These are phyloP conservation scores for Antrodiella citrinella DNA, from an alignment of 768 basidiomycete genomes.

Conservation along the genomic window DNA sequence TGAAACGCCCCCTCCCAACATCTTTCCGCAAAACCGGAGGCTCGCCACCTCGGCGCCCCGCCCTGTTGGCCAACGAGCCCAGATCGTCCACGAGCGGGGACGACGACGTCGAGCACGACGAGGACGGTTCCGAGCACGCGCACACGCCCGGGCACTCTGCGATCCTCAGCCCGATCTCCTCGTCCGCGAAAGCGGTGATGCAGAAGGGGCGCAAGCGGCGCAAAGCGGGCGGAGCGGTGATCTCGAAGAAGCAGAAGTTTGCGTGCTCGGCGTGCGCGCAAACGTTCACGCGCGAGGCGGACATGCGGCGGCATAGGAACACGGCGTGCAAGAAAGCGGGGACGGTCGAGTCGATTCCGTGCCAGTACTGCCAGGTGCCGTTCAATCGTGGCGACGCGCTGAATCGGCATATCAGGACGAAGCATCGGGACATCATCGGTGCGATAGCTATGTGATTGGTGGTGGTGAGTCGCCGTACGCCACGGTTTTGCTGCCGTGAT, in stretches of 20 bases:
- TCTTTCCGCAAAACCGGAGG: neutral
- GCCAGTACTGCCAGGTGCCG: slow-evolving; percentile 3
- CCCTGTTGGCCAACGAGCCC: slow-evolving; percentile 3
- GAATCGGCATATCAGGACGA: slow-evolving; percentile 3
- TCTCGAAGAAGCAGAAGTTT: neutral
- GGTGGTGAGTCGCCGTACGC: neutral
- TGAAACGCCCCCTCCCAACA: too few relatives aligned
- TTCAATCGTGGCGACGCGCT: slow-evolving; percentile 7
- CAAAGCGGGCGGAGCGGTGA: neutral
- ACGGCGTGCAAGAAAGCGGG: slow-evolving; percentile 3
- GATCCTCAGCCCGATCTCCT: neutral
- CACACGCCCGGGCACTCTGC: neutral
- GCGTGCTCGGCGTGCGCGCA: slow-evolving; percentile 1
- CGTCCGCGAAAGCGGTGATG: neutral
- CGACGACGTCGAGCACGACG: slow-evolving; percentile 4
- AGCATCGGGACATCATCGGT: neutral
- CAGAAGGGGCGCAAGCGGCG: neutral
- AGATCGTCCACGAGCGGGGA: slow-evolving; percentile 3
- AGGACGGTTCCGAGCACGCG: slow-evolving; percentile 4
- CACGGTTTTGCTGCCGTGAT: neutral
- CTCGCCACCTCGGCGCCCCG: neutral
- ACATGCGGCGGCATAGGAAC: slow-evolving; percentile 5
- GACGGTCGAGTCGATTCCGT: neutral
- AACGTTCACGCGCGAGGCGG: slow-evolving; percentile 4
- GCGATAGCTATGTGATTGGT: neutral